Base-by-base conservation (phyloP, 2,329 filamentous ascomycete species). In the Calonectria pauciramosa region DNA sequence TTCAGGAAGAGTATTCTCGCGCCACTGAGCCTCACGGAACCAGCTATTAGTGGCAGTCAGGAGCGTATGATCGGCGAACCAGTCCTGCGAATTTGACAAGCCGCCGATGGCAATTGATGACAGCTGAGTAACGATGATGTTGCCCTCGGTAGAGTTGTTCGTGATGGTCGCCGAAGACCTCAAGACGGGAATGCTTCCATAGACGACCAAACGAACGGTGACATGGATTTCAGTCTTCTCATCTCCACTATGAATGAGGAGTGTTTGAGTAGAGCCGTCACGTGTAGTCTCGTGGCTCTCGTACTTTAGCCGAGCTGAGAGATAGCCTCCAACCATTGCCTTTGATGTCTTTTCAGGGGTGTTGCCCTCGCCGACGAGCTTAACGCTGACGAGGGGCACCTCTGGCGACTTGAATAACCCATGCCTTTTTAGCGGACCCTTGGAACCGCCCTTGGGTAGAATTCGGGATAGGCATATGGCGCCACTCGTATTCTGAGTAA, bases 11-110 rank as follows among this genome's bases (percentile, higher is more conserved):
- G 30, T 36, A 0, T 32, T 54, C 20, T 63, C 34, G 6, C 77
- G 76, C 83, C 84, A 84, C 68, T 84, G 82, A 1, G 80, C 79
- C 74, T 85, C 82, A 36, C 84, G 75, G 68, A 85, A 84, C 83
- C 83, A 84, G 3, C 76, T 79, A 66, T 82, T 84, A 30, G 34
- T 41, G 11, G 60, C 63, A 11, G 26, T 59, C 32, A 59, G 18
- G 26, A 68, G 30, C 3, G 34, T 38, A 8, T 44, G 44, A 20
- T 68, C 51, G 0, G 41, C 4, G 10, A 32, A 68, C 66, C 66
- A 68, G 23, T 47, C 26, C 9, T 18, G 11, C 1, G 38, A 20
- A 16, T 3, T n/a, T 4, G 23, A 30, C n/a, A 56, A n/a, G 11
- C 66, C 51, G 13, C 36, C 51, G 8, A 68, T 44, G 2, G 34